Percentiles rank a stretch among this genome's conserved stretches.
Conservation (phyloP, 306 rosid genomes). For the Fragaria iinumae region DNA sequence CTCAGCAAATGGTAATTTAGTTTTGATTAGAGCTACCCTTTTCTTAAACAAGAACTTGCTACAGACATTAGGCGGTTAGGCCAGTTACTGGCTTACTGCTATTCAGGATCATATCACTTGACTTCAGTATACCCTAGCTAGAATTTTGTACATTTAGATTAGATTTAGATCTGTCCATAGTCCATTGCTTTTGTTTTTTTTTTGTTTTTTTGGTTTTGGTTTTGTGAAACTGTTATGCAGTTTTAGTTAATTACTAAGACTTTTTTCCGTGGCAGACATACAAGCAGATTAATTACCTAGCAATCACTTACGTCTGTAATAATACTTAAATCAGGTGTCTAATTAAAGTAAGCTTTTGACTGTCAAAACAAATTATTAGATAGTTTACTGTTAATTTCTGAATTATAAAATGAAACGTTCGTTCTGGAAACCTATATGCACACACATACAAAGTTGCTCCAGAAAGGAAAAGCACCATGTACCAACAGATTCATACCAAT, state of each 20-base stretch:
- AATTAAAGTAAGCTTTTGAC: neutral
- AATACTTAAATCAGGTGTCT: neutral
- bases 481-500: conserved; percentile 2
- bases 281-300: neutral
- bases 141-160: neutral
- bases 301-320: neutral
- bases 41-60: neutral
- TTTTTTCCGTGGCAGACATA: too few species aligned
- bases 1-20: neutral
- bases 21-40: neutral
- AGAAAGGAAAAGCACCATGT: neutral
- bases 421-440: neutral
- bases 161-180: too few species aligned
- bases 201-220: too few species aligned
- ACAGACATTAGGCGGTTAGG: neutral
- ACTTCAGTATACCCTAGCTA: neutral
- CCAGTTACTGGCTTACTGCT: neutral
- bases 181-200: neutral
- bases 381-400: neutral
- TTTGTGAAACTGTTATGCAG: too few species aligned
- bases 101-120: neutral
- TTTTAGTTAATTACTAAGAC: neutral
- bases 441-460: neutral
- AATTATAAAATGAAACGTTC: neutral
- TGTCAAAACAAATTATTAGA: neutral